Evolutionary conservation across 805 yeast species (phyloP).

Genomic region (Candida sanyiensis): DNA sequence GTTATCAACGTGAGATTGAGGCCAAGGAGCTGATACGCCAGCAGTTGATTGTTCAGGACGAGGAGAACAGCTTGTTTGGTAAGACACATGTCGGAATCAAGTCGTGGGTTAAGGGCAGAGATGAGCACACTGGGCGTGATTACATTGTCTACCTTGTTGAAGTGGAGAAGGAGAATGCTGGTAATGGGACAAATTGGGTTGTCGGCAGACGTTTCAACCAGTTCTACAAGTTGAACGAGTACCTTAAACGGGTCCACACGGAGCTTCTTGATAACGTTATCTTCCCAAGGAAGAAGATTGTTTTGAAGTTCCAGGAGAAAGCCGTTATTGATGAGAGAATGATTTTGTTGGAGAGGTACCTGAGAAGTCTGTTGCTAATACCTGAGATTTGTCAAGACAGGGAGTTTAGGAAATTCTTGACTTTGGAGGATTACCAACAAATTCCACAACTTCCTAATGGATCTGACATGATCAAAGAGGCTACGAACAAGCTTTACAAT

Average conservation of each 20-base stretch:
- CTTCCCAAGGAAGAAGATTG: conserved; percentile 50
- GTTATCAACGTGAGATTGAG: conserved; percentile 67
- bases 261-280: conserved; percentile 45
- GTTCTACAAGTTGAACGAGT: conserved; percentile 64
- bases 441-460: conserved; percentile 2
- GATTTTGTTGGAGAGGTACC: conserved; percentile 53
- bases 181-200: conserved; percentile 70
- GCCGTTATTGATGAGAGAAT: conserved; percentile 61
- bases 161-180: conserved; percentile 51
- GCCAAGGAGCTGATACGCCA: conserved; percentile 70
- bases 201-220: conserved; percentile 88
- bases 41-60: conserved; percentile 78
- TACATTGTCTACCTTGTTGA: conserved; percentile 71
- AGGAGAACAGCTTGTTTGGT: conserved; percentile 69
- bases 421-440: conserved; percentile 30
- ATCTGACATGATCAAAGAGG: conserved; percentile 18
- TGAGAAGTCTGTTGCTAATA: conserved; percentile 49
- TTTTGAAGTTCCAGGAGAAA: conserved; percentile 65
- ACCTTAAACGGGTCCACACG: conserved; percentile 49
- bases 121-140: conserved; percentile 42
- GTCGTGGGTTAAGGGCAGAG: conserved; percentile 45
- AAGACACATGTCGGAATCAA: conserved; percentile 49
- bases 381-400: conserved; percentile 71
- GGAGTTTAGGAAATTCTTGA: conserved; percentile 69
- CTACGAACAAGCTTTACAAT: conserved; percentile 19